phyloP scores from a whole-genome alignment of 1,139 yeast genomes.

The Zygosaccharomyces sapae region DNA sequence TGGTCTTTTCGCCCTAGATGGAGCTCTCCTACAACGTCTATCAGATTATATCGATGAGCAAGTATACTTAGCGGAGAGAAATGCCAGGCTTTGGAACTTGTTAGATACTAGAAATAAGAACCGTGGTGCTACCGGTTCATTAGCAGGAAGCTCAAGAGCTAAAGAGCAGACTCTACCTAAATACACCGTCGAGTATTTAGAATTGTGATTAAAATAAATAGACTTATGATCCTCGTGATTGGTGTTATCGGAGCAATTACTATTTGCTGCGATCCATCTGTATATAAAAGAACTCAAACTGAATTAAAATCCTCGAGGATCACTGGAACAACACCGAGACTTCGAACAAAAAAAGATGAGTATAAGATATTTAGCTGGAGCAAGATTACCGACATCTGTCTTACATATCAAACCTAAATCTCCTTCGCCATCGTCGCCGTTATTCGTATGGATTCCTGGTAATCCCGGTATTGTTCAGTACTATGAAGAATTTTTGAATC shows the following conservation, averaged over 20 bases:
- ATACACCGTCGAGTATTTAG: slow-evolving; percentile 33
- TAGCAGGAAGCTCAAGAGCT: slow-evolving; percentile 3
- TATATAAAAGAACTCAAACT: background rate
- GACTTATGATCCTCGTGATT: too few species aligned
- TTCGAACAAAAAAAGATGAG: slow-evolving; percentile 2
- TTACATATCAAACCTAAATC: slow-evolving; percentile 9
- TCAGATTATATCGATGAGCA: slow-evolving; percentile 30
- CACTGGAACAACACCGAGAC: background rate
- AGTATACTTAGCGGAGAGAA: slow-evolving; percentile 31
- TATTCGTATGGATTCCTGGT: slow-evolving; percentile 56
- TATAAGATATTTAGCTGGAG: slow-evolving; percentile 5
- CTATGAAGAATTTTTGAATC: slow-evolving; percentile 47
- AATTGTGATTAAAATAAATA: slow-evolving; percentile 8
- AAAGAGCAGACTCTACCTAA: slow-evolving; percentile 23
- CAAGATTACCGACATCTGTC: slow-evolving; percentile 13
- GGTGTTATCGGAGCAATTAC: too few species aligned
- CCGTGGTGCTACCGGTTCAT: slow-evolving; percentile 9
- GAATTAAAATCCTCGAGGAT: background rate
- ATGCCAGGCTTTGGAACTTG: slow-evolving; percentile 31
- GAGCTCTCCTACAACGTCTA: slow-evolving; percentile 24
- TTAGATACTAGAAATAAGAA: slow-evolving; percentile 24
- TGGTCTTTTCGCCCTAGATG: slow-evolving; percentile 35
- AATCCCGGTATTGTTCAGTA: slow-evolving; percentile 62
- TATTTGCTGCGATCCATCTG: background rate
- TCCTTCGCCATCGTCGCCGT: slow-evolving; percentile 32